Evolutionary conservation across 1,284 basidiomycete species (phyloP).

Genomic region (Pseudozyma hubeiensis): DNA sequence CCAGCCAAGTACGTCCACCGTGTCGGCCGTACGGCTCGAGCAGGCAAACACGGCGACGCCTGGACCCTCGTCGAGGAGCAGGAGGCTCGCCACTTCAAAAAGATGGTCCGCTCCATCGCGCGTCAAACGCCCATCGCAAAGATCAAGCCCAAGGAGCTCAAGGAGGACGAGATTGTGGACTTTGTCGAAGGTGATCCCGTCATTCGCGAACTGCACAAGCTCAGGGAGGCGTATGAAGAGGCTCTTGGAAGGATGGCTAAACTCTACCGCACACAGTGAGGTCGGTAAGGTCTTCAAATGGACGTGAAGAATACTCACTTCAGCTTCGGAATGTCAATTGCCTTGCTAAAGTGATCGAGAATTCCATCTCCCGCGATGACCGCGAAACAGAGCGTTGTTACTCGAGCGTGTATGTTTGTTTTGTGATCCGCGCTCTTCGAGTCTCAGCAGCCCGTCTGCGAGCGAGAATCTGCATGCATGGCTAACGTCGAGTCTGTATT

Average conservation of each 20-base stretch:
- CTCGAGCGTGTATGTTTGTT: too few relatives aligned
- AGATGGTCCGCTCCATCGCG: slow-evolving; percentile 37
- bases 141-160: slow-evolving; percentile 41
- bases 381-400: too few relatives aligned
- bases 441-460: background rate
- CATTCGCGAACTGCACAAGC: slow-evolving; percentile 29
- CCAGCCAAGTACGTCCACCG: slow-evolving; percentile 98
- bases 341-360: too few relatives aligned
- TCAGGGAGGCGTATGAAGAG: slow-evolving; percentile 41
- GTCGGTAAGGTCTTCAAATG: too few relatives aligned
- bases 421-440: too few relatives aligned
- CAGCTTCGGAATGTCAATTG: too few relatives aligned
- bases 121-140: slow-evolving; percentile 42
- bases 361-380: too few relatives aligned
- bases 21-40: slow-evolving; percentile 92
- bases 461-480: background rate
- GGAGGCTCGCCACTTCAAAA: slow-evolving; percentile 72
- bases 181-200: slow-evolving; percentile 36
- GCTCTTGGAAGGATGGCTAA: slow-evolving; percentile 50
- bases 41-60: slow-evolving; percentile 84
- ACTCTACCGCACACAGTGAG: slow-evolving; percentile 46
- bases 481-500: too few relatives aligned
- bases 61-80: slow-evolving; percentile 97
- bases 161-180: slow-evolving; percentile 22
- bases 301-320: too few relatives aligned